A percentile compares a stretch with the other conserved stretches of the same genome.
These are phyloP conservation scores for Podaxis sp. DNA, from an alignment of 768 basidiomycete species.

Conservation along the genomic window DNA sequence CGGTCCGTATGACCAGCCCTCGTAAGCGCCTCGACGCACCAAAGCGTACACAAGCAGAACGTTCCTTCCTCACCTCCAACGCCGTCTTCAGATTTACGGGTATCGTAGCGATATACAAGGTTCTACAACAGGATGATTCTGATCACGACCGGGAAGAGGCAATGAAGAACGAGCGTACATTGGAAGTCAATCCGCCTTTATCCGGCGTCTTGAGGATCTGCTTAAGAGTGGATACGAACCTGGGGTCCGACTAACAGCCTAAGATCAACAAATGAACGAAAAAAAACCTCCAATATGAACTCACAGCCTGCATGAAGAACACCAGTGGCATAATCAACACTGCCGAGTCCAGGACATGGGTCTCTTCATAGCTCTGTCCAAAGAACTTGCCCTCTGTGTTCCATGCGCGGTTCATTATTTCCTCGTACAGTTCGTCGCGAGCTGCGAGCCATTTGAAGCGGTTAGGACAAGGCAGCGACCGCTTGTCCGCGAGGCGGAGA, in stretches of 20 bases:
- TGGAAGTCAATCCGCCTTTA: conserved; percentile 86
- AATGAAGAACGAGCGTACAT: conserved; percentile 38
- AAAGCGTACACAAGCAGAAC: conserved; percentile 85
- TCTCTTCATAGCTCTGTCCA: conserved; percentile 89
- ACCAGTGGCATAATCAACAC: conserved; percentile 91
- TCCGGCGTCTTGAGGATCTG: conserved; percentile 84
- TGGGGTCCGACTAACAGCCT: conserved; percentile 67
- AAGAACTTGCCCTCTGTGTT: conserved; percentile 66
- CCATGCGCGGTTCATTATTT: conserved; percentile 89
- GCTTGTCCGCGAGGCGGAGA: conserved; percentile 90
- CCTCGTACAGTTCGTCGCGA: conserved; percentile 65
- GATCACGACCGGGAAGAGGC: not conserved
- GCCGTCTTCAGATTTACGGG: conserved; percentile 80
- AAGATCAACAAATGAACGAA: not conserved
- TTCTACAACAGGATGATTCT: conserved; percentile 40
- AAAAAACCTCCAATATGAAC: conserved; percentile 16
- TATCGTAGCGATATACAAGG: conserved; percentile 88
- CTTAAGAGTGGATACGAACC: conserved; percentile 83
- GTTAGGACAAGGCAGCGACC: conserved; percentile 76
- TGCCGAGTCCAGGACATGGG: conserved; percentile 76
- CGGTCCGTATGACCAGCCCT: conserved; percentile 80
- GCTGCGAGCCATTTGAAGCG: conserved; percentile 15
- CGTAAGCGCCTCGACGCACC: conserved; percentile 87
- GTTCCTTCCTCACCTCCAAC: conserved; percentile 96
- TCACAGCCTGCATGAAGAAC: conserved; percentile 82